Conservation (phyloP, 169 alveolate genomes). For the Eimeria praecox region DNA sequence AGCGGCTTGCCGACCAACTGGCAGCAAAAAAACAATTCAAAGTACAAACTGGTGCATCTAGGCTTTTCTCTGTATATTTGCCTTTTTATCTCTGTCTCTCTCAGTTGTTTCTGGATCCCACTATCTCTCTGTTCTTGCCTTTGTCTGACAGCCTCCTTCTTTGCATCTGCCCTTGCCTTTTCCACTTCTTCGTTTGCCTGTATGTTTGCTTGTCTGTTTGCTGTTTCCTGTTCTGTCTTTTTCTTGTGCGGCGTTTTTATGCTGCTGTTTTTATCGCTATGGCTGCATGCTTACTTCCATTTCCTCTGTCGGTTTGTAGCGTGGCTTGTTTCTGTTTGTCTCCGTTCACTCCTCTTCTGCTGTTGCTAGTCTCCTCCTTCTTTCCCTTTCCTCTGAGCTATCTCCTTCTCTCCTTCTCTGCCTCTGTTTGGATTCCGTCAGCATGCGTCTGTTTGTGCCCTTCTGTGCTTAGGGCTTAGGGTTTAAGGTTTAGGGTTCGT, state of each 20-base stretch:
- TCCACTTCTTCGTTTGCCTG: not conserved
- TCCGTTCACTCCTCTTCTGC: no score
- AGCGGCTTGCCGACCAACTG: constrained; percentile 32
- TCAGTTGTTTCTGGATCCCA: not conserved
- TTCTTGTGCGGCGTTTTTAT: not conserved
- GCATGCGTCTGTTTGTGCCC: no score
- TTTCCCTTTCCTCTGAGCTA: no score
- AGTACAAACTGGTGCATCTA: not conserved
- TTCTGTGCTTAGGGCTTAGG: no score
- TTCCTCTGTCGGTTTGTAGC: no score
- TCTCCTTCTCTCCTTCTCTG: no score
- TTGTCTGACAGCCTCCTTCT: no score
- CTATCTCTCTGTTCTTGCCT: not conserved
- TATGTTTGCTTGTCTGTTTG: not conserved
- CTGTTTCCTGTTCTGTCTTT: not conserved
- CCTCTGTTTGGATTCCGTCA: no score
- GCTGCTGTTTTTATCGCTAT: not conserved
- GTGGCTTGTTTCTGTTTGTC: no score
- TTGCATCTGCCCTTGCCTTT: not conserved
- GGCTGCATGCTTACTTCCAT: not conserved
- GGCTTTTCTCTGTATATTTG: not conserved
- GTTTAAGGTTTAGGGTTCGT: no score
- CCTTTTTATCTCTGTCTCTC: not conserved
- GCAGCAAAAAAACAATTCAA: not conserved
- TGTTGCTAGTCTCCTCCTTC: no score